A percentile compares a stretch with the other conserved stretches of the same genome.
These are phyloP conservation scores for Beauveria scarabaeidicola DNA, from an alignment of 2,329 filamentous ascomycete species.

Conservation along the genomic window DNA sequence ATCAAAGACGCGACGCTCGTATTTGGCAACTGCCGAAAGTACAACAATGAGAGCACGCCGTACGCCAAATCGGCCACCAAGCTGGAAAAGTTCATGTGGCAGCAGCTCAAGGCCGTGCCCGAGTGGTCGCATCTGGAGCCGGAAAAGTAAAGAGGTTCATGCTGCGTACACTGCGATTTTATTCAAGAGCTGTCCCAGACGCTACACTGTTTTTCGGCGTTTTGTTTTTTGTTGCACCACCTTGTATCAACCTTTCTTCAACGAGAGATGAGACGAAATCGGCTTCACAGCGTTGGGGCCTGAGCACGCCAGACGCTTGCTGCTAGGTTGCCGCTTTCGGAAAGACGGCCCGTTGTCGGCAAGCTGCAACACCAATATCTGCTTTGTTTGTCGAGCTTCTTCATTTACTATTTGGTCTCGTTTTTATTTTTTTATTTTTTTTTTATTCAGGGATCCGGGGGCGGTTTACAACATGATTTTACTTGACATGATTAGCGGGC, in stretches of 20 bases:
- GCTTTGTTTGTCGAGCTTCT: background rate
- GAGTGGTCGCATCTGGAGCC: conserved; percentile 71
- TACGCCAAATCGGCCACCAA: conserved; percentile 95
- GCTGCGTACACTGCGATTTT: background rate
- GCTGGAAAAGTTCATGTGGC: conserved; percentile 91
- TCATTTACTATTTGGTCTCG: too few species aligned
- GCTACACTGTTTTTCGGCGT: too few species aligned
- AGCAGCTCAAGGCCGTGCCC: conserved; percentile 80
- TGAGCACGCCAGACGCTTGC: background rate
- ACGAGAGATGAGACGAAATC: too few species aligned
- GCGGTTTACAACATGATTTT: background rate
- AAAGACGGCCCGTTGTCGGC: background rate
- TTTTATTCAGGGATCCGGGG: background rate
- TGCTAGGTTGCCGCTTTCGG: background rate
- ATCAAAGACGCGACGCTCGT: conserved; percentile 80
- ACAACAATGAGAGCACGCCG: conserved; percentile 91
- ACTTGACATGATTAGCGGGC: conserved; percentile 8
- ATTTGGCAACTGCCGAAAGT: conserved; percentile 89
- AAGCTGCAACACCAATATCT: background rate
- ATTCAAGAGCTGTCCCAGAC: too few species aligned
- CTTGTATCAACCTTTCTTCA: too few species aligned
- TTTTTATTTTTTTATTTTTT: background rate
- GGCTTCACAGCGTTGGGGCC: background rate
- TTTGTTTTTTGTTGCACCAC: too few species aligned
- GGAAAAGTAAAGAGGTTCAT: conserved; percentile 27